Evolutionary conservation across 73 alveolate genomes (phyloP).

Genomic region (Paramecium pentaurelia): DNA sequence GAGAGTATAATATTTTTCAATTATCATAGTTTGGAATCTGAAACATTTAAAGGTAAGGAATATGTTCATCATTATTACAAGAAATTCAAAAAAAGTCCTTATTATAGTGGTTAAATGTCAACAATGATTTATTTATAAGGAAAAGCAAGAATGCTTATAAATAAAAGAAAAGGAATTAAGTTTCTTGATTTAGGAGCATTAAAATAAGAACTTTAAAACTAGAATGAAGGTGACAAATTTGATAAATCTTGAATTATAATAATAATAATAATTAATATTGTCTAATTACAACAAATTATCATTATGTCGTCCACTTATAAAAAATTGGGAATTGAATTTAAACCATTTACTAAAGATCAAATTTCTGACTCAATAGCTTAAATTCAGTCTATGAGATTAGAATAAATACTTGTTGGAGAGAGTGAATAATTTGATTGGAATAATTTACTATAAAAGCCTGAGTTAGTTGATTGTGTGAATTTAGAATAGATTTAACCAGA

Average conservation of each 20-base stretch:
- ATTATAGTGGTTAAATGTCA: neutral
- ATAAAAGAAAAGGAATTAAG: neutral
- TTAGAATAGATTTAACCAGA: neutral
- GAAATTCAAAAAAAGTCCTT: neutral
- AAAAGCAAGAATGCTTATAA: neutral
- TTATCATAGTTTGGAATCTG: neutral
- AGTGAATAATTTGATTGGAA: conserved; percentile 19
- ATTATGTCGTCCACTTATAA: neutral
- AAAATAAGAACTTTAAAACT: neutral
- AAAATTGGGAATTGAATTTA: neutral
- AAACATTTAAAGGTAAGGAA: neutral
- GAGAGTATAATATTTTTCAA: neutral
- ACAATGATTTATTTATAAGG: neutral
- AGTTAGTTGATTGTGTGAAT: neutral
- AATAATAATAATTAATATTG: neutral
- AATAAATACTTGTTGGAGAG: neutral
- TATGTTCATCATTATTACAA: neutral
- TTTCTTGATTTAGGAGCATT: neutral
- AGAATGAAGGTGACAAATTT: neutral
- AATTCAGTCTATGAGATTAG: neutral
- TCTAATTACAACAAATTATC: neutral
- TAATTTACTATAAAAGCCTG: neutral
- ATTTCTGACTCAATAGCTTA: neutral
- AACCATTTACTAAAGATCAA: neutral
- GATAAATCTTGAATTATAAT: neutral